These are phyloP conservation scores for Phenoliferia sp. DNA, from an alignment of 1,284 basidiomycete genomes.

Conservation along the genomic window DNA sequence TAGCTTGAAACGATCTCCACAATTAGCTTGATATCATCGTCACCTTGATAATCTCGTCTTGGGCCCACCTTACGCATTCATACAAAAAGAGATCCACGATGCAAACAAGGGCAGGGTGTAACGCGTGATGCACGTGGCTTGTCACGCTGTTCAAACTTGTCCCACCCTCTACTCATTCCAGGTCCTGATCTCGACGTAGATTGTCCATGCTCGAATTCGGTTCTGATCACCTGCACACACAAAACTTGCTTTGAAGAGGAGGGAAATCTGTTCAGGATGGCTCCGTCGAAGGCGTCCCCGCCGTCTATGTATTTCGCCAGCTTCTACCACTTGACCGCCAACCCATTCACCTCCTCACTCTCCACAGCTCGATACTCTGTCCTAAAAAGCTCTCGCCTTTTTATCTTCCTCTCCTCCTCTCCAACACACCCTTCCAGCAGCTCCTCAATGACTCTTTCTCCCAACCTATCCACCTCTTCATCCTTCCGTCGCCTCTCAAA, in stretches of 20 bases:
- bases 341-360: slow-evolving; percentile 67
- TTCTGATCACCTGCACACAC: too few species aligned
- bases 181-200: too few species aligned
- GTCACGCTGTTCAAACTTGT: too few species aligned
- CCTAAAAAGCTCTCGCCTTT: slow-evolving; percentile 56
- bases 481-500: background rate
- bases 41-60: background rate
- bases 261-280: too few species aligned
- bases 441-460: slow-evolving; percentile 49
- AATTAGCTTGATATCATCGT: background rate
- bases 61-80: background rate
- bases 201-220: too few species aligned
- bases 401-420: slow-evolving; percentile 46
- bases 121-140: too few species aligned
- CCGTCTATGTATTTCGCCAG: background rate
- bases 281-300: too few species aligned
- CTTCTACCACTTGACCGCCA: slow-evolving; percentile 72
- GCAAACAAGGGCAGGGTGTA: too few species aligned
- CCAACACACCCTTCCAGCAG: slow-evolving; percentile 45
- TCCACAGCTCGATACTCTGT: slow-evolving; percentile 83
- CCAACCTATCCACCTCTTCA: slow-evolving; percentile 8
- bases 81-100: background rate
- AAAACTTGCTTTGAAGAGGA: too few species aligned
- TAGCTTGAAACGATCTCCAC: background rate
- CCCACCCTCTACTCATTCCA: too few species aligned